Percentiles rank a stretch among this genome's conserved stretches.
Conservation (phyloP, 306 rosid genomes). For the Echinosophora koreensis region DNA sequence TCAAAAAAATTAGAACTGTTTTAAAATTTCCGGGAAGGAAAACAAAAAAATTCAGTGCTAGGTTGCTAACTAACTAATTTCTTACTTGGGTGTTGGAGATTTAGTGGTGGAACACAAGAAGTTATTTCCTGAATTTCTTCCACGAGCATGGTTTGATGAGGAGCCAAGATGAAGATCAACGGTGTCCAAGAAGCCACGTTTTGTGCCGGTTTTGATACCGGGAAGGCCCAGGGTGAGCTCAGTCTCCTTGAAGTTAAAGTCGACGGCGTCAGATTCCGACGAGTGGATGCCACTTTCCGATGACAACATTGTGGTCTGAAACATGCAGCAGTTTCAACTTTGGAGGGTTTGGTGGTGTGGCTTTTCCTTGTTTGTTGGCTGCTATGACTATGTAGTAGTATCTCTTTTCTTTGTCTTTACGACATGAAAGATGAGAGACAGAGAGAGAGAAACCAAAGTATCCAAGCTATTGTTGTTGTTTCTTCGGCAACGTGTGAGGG, state of each 20-base stretch:
- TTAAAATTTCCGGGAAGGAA: neutral
- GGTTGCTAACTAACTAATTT: neutral
- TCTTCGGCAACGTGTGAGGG: neutral
- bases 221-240: constrained; percentile 71
- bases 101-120: constrained; percentile 13
- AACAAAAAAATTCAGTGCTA: neutral
- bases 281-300: constrained; percentile 39
- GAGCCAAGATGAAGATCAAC: constrained; percentile 56
- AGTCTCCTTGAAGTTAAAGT: constrained; percentile 57
- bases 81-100: constrained; percentile 59
- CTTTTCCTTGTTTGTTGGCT: neutral
- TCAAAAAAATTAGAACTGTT: neutral
- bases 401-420: neutral
- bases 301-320: constrained; percentile 54
- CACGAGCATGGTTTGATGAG: neutral
- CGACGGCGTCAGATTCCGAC: constrained; percentile 45
- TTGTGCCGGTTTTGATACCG: constrained; percentile 52
- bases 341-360: constrained; percentile 22
- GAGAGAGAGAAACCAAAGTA: neutral
- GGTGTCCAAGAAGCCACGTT: constrained; percentile 63
- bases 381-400: neutral
- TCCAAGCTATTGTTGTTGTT: neutral
- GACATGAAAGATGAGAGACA: constrained; percentile 3
- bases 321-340: constrained; percentile 12
- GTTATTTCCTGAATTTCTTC: constrained; percentile 2